Evolutionary conservation across 148 eudicot genomes (phyloP).

Genomic region (Persicaria tinctoria): DNA sequence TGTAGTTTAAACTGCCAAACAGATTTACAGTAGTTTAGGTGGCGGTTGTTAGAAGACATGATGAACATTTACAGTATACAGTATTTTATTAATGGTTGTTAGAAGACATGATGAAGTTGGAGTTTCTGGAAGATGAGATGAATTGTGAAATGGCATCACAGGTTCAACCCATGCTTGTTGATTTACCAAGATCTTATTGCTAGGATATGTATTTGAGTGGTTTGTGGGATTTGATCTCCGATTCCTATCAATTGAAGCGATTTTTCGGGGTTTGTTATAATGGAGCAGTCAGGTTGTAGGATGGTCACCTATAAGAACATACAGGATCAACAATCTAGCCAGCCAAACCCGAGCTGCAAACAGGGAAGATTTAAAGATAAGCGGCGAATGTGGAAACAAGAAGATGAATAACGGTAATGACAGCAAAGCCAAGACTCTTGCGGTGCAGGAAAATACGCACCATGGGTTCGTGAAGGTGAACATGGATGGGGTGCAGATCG

Average conservation of each 20-base stretch:
- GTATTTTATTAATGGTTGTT: no score
- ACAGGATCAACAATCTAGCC: slow-evolving; percentile 49
- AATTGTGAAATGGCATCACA: no score
- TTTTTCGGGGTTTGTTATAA: slow-evolving; percentile 5
- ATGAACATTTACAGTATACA: no score
- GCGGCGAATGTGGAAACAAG: slow-evolving; percentile 16
- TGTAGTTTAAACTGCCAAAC: background rate
- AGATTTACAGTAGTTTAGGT: slow-evolving; percentile 18
- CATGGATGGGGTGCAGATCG: slow-evolving; percentile 58
- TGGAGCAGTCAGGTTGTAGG: slow-evolving; percentile 62
- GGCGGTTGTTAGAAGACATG: no score
- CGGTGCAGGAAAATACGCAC: slow-evolving; percentile 28
- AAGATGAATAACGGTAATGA: slow-evolving; percentile 28
- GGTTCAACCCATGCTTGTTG: background rate
- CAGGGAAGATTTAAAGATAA: slow-evolving; percentile 32
- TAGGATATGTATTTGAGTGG: no score
- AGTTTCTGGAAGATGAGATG: background rate
- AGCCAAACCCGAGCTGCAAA: slow-evolving; percentile 38
- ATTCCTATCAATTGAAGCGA: background rate
- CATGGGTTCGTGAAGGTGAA: slow-evolving; percentile 57
- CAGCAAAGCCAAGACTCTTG: slow-evolving; percentile 17
- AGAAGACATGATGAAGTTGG: slow-evolving; percentile 43
- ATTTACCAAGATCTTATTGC: background rate
- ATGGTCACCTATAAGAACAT: slow-evolving; percentile 59
- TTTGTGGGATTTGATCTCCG: no score